Evolutionary conservation across 306 rosid species (phyloP).

Genomic region (Castanea mollissima): DNA sequence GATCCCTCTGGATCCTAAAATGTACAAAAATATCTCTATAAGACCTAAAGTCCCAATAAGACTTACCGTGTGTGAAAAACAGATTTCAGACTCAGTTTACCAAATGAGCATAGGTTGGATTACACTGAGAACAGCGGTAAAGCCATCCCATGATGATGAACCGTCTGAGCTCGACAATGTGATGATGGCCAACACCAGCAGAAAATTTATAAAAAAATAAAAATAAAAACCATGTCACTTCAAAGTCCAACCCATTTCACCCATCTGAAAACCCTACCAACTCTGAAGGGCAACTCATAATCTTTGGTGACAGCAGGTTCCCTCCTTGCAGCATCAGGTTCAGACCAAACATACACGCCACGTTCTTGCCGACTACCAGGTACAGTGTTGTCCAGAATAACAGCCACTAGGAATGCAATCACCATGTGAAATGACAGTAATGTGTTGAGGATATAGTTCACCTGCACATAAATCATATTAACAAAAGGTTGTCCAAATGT

Average conservation of each 20-base stretch:
- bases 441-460: constrained; percentile 76
- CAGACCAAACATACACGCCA: constrained; percentile 95
- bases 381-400: constrained; percentile 88
- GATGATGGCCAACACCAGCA: background rate
- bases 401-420: constrained; percentile 81
- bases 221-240: background rate
- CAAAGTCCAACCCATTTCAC: constrained; percentile 94
- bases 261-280: constrained; percentile 90
- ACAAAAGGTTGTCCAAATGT: background rate
- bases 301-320: constrained; percentile 84
- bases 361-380: constrained; percentile 96
- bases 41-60: constrained; percentile 34
- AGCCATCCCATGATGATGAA: constrained; percentile 1
- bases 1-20: constrained; percentile 40
- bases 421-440: constrained; percentile 82
- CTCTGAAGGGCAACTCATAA: constrained; percentile 76
- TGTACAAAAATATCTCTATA: constrained; percentile 48
- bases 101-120: background rate
- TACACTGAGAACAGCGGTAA: background rate
- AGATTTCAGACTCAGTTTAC: constrained; percentile 20
- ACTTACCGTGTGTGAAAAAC: background rate
- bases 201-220: background rate
- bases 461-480: constrained; percentile 41
- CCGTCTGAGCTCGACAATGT: background rate
- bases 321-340: constrained; percentile 69